Base-by-base conservation (phyloP, 208 protist species). In the Acanthamoeba castellanii region DNA sequence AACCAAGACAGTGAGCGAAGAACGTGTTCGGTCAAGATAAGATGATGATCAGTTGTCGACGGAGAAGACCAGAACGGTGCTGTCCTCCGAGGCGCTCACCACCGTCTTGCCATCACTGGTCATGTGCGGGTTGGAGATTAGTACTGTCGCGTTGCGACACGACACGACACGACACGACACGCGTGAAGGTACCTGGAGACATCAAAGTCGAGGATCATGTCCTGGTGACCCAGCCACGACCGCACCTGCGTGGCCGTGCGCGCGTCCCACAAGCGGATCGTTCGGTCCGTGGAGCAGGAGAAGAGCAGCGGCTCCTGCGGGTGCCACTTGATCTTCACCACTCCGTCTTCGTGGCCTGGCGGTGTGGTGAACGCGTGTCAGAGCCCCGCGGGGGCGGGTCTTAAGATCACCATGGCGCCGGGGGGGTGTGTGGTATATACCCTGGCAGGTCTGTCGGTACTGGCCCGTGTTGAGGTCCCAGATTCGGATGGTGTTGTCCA, bases 321-420 rank as follows among this genome's bases (percentile, higher is more conserved):
- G 25, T 90, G 82, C 82, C 82, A 90, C 57, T 90, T 90, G 82
- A 90, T 59, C 37, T 90, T 90, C n/a, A 90, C 55, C 5, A 90
- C 57, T 13, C 82, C 82, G 25, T 90, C 82, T 27, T 68, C 82
- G 82, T 90, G 82, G n/a, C 82, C 81, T 88, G 42, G 1, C 1
- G 70, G 70, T 66, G 59, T n/a, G 59, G 59, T 66, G 55, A 2
- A 5, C 20, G 0, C 55, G 55, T 20, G 20, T 47, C 42, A 47
- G 42, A 47, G 42, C 42, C 42, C 42, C 6, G 32, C 37, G 9
- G 32, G 32, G 66, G 66, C 22, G 32, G 2, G 66, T 74, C 66
- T 37, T 47, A 2, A 11, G 52, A 22, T 57, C 16, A 0, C 14
- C 13, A 0, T 57, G 52, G 52, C 18, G 9, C 0, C n/a, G 25